A percentile compares a stretch with the other conserved stretches of the same genome.
These are phyloP conservation scores for Spergularia azorica DNA, from an alignment of 179 eudicot genomes.

Conservation along the genomic window DNA sequence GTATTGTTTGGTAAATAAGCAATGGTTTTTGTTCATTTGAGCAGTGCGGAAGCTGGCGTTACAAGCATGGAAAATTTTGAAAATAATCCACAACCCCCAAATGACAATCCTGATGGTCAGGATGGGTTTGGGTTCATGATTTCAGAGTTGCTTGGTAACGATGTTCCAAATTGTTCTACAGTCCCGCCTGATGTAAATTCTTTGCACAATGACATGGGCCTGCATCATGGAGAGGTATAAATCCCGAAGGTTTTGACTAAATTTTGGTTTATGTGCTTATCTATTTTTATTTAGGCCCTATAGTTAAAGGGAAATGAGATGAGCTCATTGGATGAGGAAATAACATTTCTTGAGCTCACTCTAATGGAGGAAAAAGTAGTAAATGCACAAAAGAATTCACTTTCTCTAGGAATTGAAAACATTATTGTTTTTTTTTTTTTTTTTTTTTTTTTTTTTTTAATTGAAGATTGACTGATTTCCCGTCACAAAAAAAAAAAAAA, in stretches of 20 bases:
- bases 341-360: background rate
- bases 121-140: conserved; percentile 97
- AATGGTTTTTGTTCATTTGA: conserved; percentile 19
- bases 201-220: conserved; percentile 67
- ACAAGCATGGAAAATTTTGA: conserved; percentile 56
- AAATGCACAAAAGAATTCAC: background rate
- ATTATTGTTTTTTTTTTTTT: background rate
- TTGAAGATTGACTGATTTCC: too few species aligned
- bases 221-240: conserved; percentile 81
- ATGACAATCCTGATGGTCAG: conserved; percentile 63
- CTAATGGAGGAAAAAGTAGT: background rate
- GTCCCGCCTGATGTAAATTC: conserved; percentile 64
- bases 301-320: background rate
- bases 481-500: too few species aligned
- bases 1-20: conserved; percentile 1
- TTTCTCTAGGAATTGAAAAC: background rate
- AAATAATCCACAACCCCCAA: conserved; percentile 50
- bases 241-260: background rate
- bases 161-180: conserved; percentile 66
- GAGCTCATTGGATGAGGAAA: conserved; percentile 1
- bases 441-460: background rate
- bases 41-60: conserved; percentile 63
- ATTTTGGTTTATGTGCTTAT: background rate
- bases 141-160: conserved; percentile 85
- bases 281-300: conserved; percentile 1